Evolutionary conservation across 768 basidiomycete species (phyloP).

Genomic region (Floccularia luteovirens): DNA sequence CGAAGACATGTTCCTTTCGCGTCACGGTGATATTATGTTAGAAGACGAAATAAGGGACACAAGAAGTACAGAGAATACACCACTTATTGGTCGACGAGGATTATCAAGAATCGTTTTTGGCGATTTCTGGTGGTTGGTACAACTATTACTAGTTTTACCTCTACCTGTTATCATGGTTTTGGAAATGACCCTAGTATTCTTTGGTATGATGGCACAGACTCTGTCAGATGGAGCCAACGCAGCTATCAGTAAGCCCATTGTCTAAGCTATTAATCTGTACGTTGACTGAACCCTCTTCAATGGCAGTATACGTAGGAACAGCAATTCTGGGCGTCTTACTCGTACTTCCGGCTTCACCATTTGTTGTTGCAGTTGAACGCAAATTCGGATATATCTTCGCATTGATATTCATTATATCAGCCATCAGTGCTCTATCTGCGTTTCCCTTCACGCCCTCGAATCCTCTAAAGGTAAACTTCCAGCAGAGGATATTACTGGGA

Average conservation of each 20-base stretch:
- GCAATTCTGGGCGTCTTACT: constrained; percentile 41
- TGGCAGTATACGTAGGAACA: constrained; percentile 40
- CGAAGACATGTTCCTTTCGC: constrained; percentile 11
- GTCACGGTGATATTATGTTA: too few relatives aligned
- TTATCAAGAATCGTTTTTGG: constrained; percentile 13
- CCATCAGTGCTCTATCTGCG: constrained; percentile 30
- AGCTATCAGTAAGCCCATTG: constrained; percentile 30
- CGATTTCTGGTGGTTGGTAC: too few relatives aligned
- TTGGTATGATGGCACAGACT: constrained; percentile 47
- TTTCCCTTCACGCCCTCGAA: constrained; percentile 58
- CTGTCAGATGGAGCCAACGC: constrained; percentile 54
- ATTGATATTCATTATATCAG: constrained; percentile 33
- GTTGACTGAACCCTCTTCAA: constrained; percentile 1
- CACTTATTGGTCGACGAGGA: constrained; percentile 29
- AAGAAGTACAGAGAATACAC: constrained; percentile 46
- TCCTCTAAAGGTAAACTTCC: constrained; percentile 69
- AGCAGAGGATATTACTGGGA: constrained; percentile 46
- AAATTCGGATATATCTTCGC: constrained; percentile 20
- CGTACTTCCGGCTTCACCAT: constrained; percentile 56
- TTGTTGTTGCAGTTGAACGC: constrained; percentile 41
- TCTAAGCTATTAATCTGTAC: not conserved
- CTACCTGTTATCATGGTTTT: constrained; percentile 43
- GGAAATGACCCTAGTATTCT: constrained; percentile 38
- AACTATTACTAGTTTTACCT: too few relatives aligned
- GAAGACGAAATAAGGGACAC: constrained; percentile 3